Evolutionary conservation across 2,329 filamentous ascomycete genomes (phyloP).

Genomic region (Aspergillus oerlinghausenensis): DNA sequence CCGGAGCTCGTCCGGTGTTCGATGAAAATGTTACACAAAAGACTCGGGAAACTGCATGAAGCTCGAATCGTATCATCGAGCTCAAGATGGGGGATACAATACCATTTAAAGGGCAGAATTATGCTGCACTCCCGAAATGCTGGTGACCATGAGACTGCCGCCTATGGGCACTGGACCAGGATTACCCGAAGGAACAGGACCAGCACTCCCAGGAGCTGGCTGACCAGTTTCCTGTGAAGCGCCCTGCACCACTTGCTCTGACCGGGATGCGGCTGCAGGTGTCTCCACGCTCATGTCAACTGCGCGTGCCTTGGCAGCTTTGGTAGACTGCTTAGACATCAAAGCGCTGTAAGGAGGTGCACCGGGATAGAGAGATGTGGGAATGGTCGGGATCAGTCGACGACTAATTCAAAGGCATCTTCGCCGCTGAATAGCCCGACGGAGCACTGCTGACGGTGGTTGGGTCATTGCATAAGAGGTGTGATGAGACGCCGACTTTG

Average conservation of each 20-base stretch:
- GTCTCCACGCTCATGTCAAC: neutral
- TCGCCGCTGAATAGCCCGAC: conserved; percentile 24
- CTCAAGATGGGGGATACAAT: too few species aligned
- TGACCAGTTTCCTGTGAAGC: neutral
- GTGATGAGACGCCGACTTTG: conserved; percentile 24
- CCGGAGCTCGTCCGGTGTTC: neutral
- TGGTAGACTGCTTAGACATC: neutral
- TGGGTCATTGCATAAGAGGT: conserved; percentile 17
- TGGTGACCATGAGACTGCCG: too few species aligned
- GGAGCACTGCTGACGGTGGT: conserved; percentile 21
- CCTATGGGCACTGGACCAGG: too few species aligned
- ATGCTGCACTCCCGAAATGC: too few species aligned
- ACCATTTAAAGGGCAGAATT: too few species aligned
- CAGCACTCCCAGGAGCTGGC: neutral
- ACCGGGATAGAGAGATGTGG: conserved; percentile 3
- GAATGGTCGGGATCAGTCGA: conserved; percentile 18
- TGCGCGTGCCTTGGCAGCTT: neutral
- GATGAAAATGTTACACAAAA: neutral
- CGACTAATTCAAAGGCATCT: conserved; percentile 24
- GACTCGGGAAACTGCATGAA: neutral
- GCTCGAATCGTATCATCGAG: neutral
- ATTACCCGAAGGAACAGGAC: neutral
- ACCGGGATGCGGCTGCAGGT: neutral
- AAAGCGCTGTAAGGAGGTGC: neutral
- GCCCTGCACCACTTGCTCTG: neutral